phyloP scores from a whole-genome alignment of 1,284 basidiomycete genomes.

The Ceratobasidium sp. region DNA sequence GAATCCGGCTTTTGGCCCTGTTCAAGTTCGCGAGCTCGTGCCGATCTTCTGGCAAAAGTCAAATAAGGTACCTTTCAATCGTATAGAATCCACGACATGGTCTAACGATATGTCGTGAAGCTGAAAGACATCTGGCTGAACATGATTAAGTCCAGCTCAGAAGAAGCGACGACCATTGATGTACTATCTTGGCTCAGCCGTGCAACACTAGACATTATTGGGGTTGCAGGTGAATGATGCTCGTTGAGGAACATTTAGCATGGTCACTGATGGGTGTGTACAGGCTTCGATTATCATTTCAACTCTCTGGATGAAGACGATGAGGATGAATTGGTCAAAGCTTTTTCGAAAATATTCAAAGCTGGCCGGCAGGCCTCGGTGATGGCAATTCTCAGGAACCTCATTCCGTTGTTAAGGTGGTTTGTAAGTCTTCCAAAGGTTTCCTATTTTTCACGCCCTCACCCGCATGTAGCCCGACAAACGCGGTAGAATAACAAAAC shows the following conservation, averaged over 20 bases:
- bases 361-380: neutral
- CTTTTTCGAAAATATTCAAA: constrained; percentile 49
- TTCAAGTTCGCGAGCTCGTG: constrained; percentile 35
- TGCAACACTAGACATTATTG: constrained; percentile 58
- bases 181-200: constrained; percentile 54
- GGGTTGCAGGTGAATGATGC: constrained; percentile 51
- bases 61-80: constrained; percentile 14
- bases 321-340: constrained; percentile 49
- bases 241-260: neutral
- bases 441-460: neutral
- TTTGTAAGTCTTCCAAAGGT: constrained; percentile 2
- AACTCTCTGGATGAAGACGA: constrained; percentile 47
- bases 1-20: constrained; percentile 44
- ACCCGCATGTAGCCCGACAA: constrained; percentile 46
- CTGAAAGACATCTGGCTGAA: constrained; percentile 43
- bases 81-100: neutral
- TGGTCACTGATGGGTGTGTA: neutral
- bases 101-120: constrained; percentile 8
- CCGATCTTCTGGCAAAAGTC: constrained; percentile 42
- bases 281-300: constrained; percentile 44
- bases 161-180: constrained; percentile 49
- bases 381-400: neutral
- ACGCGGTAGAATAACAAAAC: constrained; percentile 30
- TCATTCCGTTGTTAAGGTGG: neutral
- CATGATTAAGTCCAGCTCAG: constrained; percentile 9